phyloP scores from a whole-genome alignment of 345 rosid genomes.

The Clarkia xantiana region DNA sequence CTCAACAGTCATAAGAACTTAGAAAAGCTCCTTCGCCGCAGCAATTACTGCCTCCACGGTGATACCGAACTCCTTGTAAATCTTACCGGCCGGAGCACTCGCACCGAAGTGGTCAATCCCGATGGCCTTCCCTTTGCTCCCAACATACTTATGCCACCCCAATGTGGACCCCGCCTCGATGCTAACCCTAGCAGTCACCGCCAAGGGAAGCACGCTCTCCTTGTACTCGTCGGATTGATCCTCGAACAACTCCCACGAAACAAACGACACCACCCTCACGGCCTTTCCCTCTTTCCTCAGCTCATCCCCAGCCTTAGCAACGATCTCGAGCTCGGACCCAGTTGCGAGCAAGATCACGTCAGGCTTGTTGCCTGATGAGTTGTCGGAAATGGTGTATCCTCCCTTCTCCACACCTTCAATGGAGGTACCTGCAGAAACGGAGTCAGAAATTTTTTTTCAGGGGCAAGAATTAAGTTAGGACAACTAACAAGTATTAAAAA shows the following conservation, averaged over 20 bases:
- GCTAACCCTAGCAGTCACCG: conserved; percentile 73
- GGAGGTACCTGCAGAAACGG: no score
- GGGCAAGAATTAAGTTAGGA: no score
- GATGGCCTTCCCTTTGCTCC: conserved; percentile 62
- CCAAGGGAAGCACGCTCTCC: conserved; percentile 65
- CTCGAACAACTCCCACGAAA: conserved; percentile 77
- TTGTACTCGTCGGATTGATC: conserved; percentile 72
- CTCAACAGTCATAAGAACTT: conserved; percentile 2
- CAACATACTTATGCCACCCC: conserved; percentile 70
- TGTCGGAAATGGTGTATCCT: conserved; percentile 72
- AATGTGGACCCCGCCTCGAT: conserved; percentile 80
- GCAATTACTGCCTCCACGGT: conserved; percentile 56
- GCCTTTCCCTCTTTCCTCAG: conserved; percentile 76
- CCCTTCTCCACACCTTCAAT: conserved; percentile 84
- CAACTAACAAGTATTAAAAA: no score
- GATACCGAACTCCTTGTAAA: conserved; percentile 69
- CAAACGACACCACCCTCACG: conserved; percentile 73
- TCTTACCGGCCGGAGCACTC: conserved; percentile 70
- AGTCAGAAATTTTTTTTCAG: no score
- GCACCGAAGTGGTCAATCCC: conserved; percentile 79
- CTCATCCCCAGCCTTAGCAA: conserved; percentile 57
- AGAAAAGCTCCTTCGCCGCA: conserved; percentile 43
- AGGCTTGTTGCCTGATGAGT: conserved; percentile 80
- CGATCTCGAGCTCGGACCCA: conserved; percentile 88
- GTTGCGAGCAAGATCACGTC: conserved; percentile 87